Base-by-base conservation (phyloP, 1,284 basidiomycete genomes). In the Phylloboletellus chloephorus region DNA sequence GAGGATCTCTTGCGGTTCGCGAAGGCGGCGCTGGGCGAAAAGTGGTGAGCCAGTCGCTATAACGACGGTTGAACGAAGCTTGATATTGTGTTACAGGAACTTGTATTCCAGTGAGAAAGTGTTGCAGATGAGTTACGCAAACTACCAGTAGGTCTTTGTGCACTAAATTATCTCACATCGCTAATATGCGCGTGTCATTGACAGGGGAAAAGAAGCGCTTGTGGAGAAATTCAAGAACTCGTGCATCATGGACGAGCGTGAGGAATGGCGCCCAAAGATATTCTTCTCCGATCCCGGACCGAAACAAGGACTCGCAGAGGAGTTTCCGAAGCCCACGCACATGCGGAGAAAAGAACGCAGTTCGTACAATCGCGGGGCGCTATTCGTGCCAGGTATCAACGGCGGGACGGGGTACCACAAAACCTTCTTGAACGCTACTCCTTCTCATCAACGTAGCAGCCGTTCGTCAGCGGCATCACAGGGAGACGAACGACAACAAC, bases 91-190 rank as follows among this genome's bases (percentile, higher is more conserved):
- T 10, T 6, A 34, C 47, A 87, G 86, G 87, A 88, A 90, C 57
- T 79, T 88, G 78, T 88, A 85, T 61, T 84, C 83, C 11, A 88
- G 85, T 43, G 86, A 91, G 62, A 92, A 92, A 58, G 79, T 88
- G 10, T 65, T 90, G 22, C 83, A 88, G 52, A 87, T 90, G 82
- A 82, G 80, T 49, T 91, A 90, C 53, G 88, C 88, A 3, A 88
- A 85, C 49, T 88, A 87, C 53, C 88, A 90, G 83, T 86, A 53
- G 44, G 80, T 73, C 23, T 38, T 38, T 17, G 16, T 29, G 36
- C 19, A 8, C 15, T 23, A 15, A 40, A 37, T 41, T 34, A 36
- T 31, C 42, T 20, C 42, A 21, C 43, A 15, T 31, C 38, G 30
- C 42, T 51, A 32, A 46, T 37, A 38, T 20, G 24, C 43, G 25